Conservation (phyloP, 768 basidiomycete genomes). For the Cystoderma amianthinum region DNA sequence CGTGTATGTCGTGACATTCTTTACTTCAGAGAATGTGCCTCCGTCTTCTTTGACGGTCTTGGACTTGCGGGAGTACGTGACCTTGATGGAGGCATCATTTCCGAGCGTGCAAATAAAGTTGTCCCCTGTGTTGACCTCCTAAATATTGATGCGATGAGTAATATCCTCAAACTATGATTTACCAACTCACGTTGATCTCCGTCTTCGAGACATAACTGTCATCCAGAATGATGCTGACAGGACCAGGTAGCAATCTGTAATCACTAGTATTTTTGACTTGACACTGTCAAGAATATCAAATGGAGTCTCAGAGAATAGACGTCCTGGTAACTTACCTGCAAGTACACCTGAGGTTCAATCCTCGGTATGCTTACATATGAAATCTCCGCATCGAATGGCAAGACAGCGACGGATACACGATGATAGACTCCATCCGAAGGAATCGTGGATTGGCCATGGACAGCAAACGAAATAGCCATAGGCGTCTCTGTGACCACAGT, state of each 20-base stretch:
- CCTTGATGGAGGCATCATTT: conserved; percentile 31
- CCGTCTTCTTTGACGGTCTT: conserved; percentile 25
- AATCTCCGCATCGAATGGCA: conserved; percentile 37
- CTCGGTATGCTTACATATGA: conserved; percentile 46
- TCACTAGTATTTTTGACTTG: conserved; percentile 52
- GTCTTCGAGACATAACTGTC: conserved; percentile 53
- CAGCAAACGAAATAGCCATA: conserved; percentile 42
- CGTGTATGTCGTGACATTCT: conserved; percentile 35
- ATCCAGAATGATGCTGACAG: conserved; percentile 48
- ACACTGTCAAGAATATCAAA: conserved; percentile 21
- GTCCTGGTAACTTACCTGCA: conserved; percentile 31
- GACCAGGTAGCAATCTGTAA: conserved; percentile 47
- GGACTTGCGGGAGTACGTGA: conserved; percentile 36
- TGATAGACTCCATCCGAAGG: conserved; percentile 50
- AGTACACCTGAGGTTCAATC: conserved; percentile 38
- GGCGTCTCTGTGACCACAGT: conserved; percentile 47
- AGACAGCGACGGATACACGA: conserved; percentile 43
- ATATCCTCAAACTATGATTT: no score
- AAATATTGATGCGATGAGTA: neutral
- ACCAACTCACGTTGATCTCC: conserved; percentile 28
- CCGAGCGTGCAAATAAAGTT: conserved; percentile 52
- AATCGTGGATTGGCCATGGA: conserved; percentile 41
- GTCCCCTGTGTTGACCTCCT: conserved; percentile 44
- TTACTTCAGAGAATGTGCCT: conserved; percentile 37
- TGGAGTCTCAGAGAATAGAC: neutral